phyloP scores from a whole-genome alignment of 2,329 filamentous ascomycete genomes.

The Fusarium vanettenii region DNA sequence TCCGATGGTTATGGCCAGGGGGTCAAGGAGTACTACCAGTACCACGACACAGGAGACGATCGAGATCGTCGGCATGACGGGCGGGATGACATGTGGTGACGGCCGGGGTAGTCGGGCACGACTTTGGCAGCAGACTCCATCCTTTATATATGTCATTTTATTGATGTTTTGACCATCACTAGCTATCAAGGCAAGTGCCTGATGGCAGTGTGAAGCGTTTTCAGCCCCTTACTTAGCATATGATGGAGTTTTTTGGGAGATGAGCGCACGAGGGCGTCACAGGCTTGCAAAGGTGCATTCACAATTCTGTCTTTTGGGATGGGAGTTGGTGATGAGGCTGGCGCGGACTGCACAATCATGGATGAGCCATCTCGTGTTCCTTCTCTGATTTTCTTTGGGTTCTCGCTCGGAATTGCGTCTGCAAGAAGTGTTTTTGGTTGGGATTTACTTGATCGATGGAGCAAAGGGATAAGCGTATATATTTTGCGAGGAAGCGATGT shows the following conservation, averaged over 20 bases:
- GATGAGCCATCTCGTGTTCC: conserved; percentile 19
- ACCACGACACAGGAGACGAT: conserved; percentile 50
- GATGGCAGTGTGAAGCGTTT: conserved; percentile 38
- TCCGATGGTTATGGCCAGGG: conserved; percentile 53
- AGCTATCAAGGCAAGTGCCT: conserved; percentile 31
- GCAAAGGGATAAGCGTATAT: conserved; percentile 40
- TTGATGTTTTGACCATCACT: conserved; percentile 32
- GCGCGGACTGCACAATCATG: conserved; percentile 25
- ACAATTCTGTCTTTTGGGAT: conserved; percentile 29
- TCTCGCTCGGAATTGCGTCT: conserved; percentile 20
- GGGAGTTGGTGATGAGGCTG: conserved; percentile 27
- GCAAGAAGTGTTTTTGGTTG: conserved; percentile 21
- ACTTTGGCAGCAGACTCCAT: conserved; percentile 24
- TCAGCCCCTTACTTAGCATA: conserved; percentile 46
- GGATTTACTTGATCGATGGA: conserved; percentile 33
- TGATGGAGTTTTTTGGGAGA: conserved; percentile 50
- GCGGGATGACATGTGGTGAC: conserved; percentile 59
- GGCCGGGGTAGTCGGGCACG: conserved; percentile 5
- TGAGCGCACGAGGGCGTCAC: conserved; percentile 36
- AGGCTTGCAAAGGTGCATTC: conserved; percentile 36
- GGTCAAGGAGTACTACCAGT: conserved; percentile 55
- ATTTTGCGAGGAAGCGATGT: conserved; percentile 23
- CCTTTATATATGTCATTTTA: conserved; percentile 39
- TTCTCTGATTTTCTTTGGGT: conserved; percentile 19
- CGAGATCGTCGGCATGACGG: conserved; percentile 49